Percentiles rank a stretch among this genome's conserved stretches.
Evolutionary conservation across 2,329 filamentous ascomycete species (phyloP).

Genomic region (Cladosporium velox): DNA sequence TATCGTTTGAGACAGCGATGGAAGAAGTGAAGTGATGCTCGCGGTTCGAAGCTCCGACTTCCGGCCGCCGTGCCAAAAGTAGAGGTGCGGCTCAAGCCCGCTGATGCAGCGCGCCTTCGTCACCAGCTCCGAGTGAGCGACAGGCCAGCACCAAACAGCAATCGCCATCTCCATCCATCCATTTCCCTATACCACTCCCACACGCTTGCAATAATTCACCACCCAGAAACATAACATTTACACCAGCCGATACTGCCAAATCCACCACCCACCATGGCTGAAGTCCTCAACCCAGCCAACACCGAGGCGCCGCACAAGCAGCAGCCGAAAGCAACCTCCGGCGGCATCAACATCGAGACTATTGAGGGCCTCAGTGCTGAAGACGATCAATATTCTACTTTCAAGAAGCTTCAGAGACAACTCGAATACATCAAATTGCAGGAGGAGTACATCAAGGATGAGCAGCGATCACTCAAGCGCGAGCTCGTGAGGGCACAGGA

Average conservation of each 20-base stretch:
- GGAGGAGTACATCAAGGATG: slow-evolving; percentile 99
- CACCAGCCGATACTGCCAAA: neutral
- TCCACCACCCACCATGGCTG: slow-evolving; percentile 63
- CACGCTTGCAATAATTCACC: neutral
- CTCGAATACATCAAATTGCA: slow-evolving; percentile 96
- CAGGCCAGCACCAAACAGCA: slow-evolving; percentile 7
- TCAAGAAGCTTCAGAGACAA: slow-evolving; percentile 96
- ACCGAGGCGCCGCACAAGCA: slow-evolving; percentile 78
- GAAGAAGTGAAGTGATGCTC: slow-evolving; percentile 3
- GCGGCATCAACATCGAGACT: slow-evolving; percentile 68
- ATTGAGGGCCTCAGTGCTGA: slow-evolving; percentile 81
- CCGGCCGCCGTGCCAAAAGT: slow-evolving; percentile 1
- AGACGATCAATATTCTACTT: slow-evolving; percentile 87
- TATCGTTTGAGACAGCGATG: neutral
- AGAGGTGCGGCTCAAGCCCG: slow-evolving; percentile 9
- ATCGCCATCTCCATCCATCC: slow-evolving; percentile 12
- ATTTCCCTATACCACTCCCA: neutral
- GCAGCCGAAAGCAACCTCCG: slow-evolving; percentile 74
- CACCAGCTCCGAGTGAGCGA: slow-evolving; percentile 6
- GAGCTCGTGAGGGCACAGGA: slow-evolving; percentile 97
- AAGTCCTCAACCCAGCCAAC: slow-evolving; percentile 78
- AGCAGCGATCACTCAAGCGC: slow-evolving; percentile 95
- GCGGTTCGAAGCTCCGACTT: neutral
- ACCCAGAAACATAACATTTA: neutral
- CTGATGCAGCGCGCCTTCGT: slow-evolving; percentile 12